phyloP scores from a whole-genome alignment of 2,329 filamentous ascomycete species.

The Periconia sp. region DNA sequence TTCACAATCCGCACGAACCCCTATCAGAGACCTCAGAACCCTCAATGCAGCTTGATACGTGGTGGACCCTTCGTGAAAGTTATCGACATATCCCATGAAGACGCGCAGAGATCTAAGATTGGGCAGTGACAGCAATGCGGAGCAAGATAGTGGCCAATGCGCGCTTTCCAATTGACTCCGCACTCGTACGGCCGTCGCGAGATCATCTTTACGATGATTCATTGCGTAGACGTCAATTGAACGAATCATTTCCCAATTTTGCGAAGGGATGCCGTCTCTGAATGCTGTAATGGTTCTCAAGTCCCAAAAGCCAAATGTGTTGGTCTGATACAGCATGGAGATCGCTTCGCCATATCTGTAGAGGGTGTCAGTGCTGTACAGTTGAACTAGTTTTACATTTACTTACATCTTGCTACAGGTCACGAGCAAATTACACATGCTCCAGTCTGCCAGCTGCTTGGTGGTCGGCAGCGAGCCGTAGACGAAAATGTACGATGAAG shows the following conservation, averaged over 20 bases:
- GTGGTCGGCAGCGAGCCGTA: conserved; percentile 10
- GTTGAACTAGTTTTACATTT: neutral
- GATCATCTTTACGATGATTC: conserved; percentile 9
- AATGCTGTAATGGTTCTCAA: conserved; percentile 4
- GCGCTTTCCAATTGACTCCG: conserved; percentile 4
- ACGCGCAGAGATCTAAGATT: conserved; percentile 6
- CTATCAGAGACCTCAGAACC: conserved; percentile 2
- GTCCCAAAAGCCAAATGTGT: conserved; percentile 9
- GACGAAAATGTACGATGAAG: conserved; percentile 12
- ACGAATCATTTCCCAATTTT: conserved; percentile 3
- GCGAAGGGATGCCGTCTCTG: neutral
- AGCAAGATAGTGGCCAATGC: conserved; percentile 2
- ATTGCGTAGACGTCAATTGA: conserved; percentile 4
- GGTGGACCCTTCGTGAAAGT: conserved; percentile 2
- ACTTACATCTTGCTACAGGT: conserved; percentile 3
- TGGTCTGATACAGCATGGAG: conserved; percentile 6
- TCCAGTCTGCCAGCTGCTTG: conserved; percentile 9
- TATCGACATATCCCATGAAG: conserved; percentile 1
- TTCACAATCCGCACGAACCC: neutral
- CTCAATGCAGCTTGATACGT: neutral
- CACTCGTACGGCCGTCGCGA: conserved; percentile 1
- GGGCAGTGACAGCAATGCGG: conserved; percentile 2
- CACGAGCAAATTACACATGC: conserved; percentile 5
- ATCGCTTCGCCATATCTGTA: conserved; percentile 8
- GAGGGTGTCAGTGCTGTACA: neutral